Conservation (phyloP, 2,329 filamentous ascomycete species). For the Fusarium virguliforme region DNA sequence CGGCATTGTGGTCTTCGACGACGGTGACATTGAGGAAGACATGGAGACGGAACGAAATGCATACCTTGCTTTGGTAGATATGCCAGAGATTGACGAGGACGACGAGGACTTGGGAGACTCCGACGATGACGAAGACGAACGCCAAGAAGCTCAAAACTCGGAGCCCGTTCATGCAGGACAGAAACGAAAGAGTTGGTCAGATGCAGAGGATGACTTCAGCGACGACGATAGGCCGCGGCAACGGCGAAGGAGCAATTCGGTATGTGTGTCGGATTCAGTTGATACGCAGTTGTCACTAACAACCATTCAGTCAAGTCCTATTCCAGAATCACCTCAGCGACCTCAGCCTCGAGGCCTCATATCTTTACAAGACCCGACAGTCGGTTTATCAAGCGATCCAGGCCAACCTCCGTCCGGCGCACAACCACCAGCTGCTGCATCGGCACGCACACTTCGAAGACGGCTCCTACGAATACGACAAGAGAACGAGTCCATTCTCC, state of each 20-base stretch:
- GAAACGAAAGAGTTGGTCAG: slow-evolving; percentile 87
- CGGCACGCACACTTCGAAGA: slow-evolving; percentile 79
- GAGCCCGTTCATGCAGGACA: slow-evolving; percentile 66
- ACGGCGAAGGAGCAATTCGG: slow-evolving; percentile 89
- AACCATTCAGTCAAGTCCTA: slow-evolving; percentile 72
- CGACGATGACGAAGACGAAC: slow-evolving; percentile 72
- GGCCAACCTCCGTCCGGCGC: slow-evolving; percentile 72
- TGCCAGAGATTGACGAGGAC: slow-evolving; percentile 89
- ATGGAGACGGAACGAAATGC: slow-evolving; percentile 82
- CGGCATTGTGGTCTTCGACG: slow-evolving; percentile 94
- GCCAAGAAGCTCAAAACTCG: slow-evolving; percentile 53
- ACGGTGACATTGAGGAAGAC: slow-evolving; percentile 93
- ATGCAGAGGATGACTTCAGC: slow-evolving; percentile 77
- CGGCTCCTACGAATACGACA: slow-evolving; percentile 82
- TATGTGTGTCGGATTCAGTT: slow-evolving; percentile 60
- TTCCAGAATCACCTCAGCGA: slow-evolving; percentile 75
- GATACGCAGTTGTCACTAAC: slow-evolving; percentile 34
- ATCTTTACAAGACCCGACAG: slow-evolving; percentile 66
- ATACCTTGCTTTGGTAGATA: slow-evolving; percentile 87
- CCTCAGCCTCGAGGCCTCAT: slow-evolving; percentile 74
- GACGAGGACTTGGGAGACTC: slow-evolving; percentile 74
- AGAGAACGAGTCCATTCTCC: slow-evolving; percentile 83
- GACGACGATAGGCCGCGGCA: slow-evolving; percentile 84
- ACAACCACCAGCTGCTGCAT: slow-evolving; percentile 74
- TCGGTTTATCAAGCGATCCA: slow-evolving; percentile 65